Percentiles rank a stretch among this genome's conserved stretches.
Evolutionary conservation across 305 asterid genomes (phyloP).

Genomic region (Lippia alba): DNA sequence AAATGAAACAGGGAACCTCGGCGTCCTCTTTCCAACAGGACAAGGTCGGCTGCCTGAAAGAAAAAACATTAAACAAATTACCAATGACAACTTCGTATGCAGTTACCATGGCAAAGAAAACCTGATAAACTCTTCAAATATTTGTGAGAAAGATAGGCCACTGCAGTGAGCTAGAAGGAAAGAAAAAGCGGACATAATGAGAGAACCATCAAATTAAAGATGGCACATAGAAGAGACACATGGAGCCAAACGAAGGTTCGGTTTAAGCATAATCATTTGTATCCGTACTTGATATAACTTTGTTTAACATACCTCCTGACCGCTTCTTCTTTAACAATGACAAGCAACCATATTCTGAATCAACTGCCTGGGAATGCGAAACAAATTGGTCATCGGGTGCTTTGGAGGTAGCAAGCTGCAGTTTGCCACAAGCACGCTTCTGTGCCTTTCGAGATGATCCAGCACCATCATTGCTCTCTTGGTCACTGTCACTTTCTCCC

Average conservation of each 20-base stretch:
- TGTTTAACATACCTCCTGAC: conserved; percentile 65
- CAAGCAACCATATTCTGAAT: conserved; percentile 57
- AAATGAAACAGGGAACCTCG: conserved; percentile 80
- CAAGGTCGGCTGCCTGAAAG: conserved; percentile 75
- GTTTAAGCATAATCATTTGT: conserved; percentile 19
- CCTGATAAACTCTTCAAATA: background rate
- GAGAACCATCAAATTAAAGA: conserved; percentile 24
- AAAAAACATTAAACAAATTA: conserved; percentile 37
- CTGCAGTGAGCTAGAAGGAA: conserved; percentile 5
- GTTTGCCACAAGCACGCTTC: conserved; percentile 71
- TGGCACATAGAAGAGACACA: conserved; percentile 14
- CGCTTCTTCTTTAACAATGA: conserved; percentile 77
- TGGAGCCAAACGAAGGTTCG: conserved; percentile 16
- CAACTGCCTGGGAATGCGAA: conserved; percentile 52
- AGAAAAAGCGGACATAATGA: background rate
- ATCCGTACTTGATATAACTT: conserved; percentile 28
- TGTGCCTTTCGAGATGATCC: conserved; percentile 77
- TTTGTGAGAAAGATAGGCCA: background rate
- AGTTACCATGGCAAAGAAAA: conserved; percentile 7
- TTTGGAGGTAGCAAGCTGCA: conserved; percentile 61
- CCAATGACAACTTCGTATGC: conserved; percentile 33
- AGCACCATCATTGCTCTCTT: conserved; percentile 79
- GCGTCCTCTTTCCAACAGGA: conserved; percentile 93
- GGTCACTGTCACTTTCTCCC: conserved; percentile 90
- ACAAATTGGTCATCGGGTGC: conserved; percentile 48